Evolutionary conservation across 805 yeast genomes (phyloP), one percentile per base, ranked within the genome.

Genomic region (Pichia heedii): DNA sequence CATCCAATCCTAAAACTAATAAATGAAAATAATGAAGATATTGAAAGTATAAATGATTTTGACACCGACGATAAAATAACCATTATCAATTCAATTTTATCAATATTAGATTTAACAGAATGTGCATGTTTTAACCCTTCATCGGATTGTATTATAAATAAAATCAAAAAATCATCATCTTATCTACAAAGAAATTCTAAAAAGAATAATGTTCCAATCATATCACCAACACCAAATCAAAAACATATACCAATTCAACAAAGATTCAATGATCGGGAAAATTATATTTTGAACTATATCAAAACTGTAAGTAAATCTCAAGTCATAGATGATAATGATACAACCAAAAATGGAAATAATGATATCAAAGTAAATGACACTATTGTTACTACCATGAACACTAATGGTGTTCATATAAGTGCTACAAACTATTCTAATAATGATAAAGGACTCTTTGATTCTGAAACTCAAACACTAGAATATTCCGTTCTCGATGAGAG

Each of bases 1-100:
- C 96, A 88, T 57, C 95, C 97, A 2, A 83, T 87, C 33, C 64
- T 67, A 42, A 70, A 71, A 50, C 62, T 83, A 43, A 67, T 73
- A 22, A 43, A 48, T 13, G 32, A 29, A 29, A 16, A 29, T 13
- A 16, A 29, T 10, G 32, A 29, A 29, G 60, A 65, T 22, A 66
- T 72, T n/a, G 59, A 65, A 50, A 62, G 54, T 30, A 76, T 80
- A 56, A 87, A 81, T 39, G 71, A 71, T 21, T 62, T 82, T 22
- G 52, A 67, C 7, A 77, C 76, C 36, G 63, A 67, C 1, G 78
- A 76, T 43, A 78, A 77, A 51, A 70, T 76, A 4, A 64, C 70
- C 16, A 55, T 84, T 37, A 74, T 83, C 2, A 70, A 77, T 22
- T 76, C 84, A 7, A 67, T 82, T 21, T 87, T 81, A 50, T 73